Conservation (phyloP, 1,139 yeast genomes). For the Kodamaea sp. region DNA sequence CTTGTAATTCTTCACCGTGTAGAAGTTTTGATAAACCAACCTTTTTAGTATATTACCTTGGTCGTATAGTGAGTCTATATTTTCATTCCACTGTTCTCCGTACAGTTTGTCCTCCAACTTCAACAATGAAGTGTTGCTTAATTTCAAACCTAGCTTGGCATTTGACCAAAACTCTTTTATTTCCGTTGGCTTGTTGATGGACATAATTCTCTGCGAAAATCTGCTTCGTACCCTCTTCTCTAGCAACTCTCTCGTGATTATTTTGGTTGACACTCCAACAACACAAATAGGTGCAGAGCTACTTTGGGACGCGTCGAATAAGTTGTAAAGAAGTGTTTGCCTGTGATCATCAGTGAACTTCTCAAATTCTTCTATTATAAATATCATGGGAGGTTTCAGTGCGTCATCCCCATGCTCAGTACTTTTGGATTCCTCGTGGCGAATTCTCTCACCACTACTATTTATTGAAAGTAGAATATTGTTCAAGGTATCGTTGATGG, state of each 20-base stretch:
- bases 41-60: conserved; percentile 13
- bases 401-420: no score
- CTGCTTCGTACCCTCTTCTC: conserved; percentile 92
- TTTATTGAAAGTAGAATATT: conserved; percentile 38
- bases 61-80: conserved; percentile 31
- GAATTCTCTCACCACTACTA: conserved; percentile 18
- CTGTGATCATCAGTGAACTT: conserved; percentile 68
- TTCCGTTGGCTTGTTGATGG: conserved; percentile 52
- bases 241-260: conserved; percentile 74
- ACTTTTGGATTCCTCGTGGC: conserved; percentile 4
- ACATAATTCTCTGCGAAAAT: conserved; percentile 76
- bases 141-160: conserved; percentile 29
- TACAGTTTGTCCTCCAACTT: conserved; percentile 21
- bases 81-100: conserved; percentile 53
- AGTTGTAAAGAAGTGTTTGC: conserved; percentile 82
- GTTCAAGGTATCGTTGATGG: conserved; percentile 42
- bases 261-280: conserved; percentile 74
- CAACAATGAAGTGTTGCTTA: conserved; percentile 19
- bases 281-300: conserved; percentile 78
- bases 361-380: conserved; percentile 85
- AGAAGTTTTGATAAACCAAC: conserved; percentile 46
- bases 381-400: conserved; percentile 64
- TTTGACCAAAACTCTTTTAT: conserved; percentile 46
- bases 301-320: conserved; percentile 82
- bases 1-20: conserved; percentile 60